Evolutionary conservation across 2,329 filamentous ascomycete genomes (phyloP), one percentile per base, ranked within the genome.

Genomic region (Fusarium sp.): DNA sequence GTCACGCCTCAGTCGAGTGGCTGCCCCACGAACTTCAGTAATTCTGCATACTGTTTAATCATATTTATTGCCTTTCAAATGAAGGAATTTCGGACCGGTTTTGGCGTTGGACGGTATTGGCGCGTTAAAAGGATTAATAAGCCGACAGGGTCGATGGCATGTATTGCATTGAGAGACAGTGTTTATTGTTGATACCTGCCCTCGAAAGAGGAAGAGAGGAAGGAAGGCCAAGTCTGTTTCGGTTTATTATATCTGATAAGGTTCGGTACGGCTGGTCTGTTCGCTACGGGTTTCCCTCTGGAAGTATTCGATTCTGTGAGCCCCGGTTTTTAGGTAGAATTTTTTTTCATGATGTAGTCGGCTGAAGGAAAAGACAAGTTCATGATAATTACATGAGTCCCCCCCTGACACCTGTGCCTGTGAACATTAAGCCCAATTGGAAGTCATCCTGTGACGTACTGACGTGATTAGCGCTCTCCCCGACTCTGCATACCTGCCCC

Each of bases 31-130:
- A 66, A 38, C 25, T 70, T 69, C 62, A 48, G 56, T 71, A 67
- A 58, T 74, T 73, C 51, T 72, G 58, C 63, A 66, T 73, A 64
- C 68, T 49, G 57, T 66, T 70, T 74, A 67, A 60, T 51, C 44
- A 62, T 52, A 51, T 35, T 33, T 55, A 45, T 70, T 48, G 33
- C 46, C 41, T 60, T 66, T 58, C 63, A 74, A 76, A 68, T 62
- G 63, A 73, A 72, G 63, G 65, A 73, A 72, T 67, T 58, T 67
- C 55, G 63, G 54, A 64, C 59, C 67, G 64, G 58, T 66, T 68
- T 76, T 69, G 75, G 75, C 73, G 75, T 77, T 77, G 70, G 65
- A 71, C 67, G 74, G 71, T 73, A 66, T 60, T 70, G 57, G 66
- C 69, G 42, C 70, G 73, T 74, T 66, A 66, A 61, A 57, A 66